Percentiles rank a stretch among this genome's conserved stretches.
Evolutionary conservation across 169 alveolate genomes (phyloP).

Genomic region (Eimeria mitis): DNA sequence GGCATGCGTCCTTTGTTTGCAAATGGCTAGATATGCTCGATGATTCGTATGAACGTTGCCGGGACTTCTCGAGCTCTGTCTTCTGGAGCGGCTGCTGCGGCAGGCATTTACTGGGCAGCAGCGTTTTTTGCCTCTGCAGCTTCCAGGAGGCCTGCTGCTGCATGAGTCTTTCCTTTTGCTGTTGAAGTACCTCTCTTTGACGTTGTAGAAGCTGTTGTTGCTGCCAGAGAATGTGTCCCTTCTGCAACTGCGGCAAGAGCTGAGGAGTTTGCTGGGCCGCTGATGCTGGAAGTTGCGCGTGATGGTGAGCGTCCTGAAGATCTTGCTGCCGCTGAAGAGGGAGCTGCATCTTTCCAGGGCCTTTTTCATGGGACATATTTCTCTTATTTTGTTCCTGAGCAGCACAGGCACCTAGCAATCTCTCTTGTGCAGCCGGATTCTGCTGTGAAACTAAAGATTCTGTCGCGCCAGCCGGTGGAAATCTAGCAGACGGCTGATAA

Average conservation of each 20-base stretch:
- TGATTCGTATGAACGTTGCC: neutral
- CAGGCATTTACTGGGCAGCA: neutral
- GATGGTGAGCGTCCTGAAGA: neutral
- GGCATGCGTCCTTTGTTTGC: neutral
- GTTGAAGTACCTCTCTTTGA: slow-evolving; percentile 55
- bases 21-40: neutral
- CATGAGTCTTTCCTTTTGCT: slow-evolving; percentile 51
- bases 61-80: neutral
- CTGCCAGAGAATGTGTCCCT: slow-evolving; percentile 58
- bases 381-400: neutral
- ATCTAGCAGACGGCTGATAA: neutral
- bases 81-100: neutral
- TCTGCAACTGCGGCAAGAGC: slow-evolving; percentile 13
- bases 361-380: neutral
- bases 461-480: neutral
- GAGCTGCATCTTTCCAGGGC: neutral
- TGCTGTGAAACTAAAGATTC: neutral
- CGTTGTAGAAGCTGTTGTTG: slow-evolving; percentile 61
- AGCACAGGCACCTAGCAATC: neutral
- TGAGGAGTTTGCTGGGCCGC: neutral
- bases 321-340: slow-evolving; percentile 33
- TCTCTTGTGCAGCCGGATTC: neutral
- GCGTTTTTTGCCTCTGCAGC: slow-evolving; percentile 34
- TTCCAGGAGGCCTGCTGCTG: slow-evolving; percentile 46
- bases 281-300: neutral